These are phyloP conservation scores for Brassica incana DNA, from an alignment of 345 rosid species.

Conservation along the genomic window DNA sequence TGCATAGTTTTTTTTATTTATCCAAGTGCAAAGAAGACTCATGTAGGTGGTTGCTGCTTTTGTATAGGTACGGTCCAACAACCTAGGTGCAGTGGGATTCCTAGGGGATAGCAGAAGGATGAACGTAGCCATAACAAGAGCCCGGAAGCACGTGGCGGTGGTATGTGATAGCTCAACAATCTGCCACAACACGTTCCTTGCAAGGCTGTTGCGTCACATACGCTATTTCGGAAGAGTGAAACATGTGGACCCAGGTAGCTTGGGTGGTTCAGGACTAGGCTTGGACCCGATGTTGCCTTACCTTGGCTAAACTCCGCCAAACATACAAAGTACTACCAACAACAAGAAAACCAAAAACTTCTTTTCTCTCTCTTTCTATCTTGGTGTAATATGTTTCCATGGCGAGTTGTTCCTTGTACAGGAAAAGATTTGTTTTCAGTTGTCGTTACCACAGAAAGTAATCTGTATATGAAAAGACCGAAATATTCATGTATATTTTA, in stretches of 20 bases:
- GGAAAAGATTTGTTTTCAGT: constrained; percentile 16
- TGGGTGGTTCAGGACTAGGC: constrained; percentile 84
- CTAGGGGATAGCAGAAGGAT: constrained; percentile 87
- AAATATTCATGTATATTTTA: constrained; percentile 21
- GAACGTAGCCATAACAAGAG: constrained; percentile 94
- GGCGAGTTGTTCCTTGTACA: constrained; percentile 35
- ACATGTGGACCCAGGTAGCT: constrained; percentile 78
- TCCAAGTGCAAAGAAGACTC: not conserved
- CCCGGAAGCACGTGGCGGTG: constrained; percentile 77
- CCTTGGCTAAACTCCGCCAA: constrained; percentile 42
- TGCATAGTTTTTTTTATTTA: not conserved
- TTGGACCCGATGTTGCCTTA: constrained; percentile 92
- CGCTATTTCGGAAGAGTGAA: constrained; percentile 87
- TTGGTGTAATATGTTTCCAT: constrained; percentile 25
- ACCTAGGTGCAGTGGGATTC: constrained; percentile 87
- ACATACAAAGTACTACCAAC: constrained; percentile 1
- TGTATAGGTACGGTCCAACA: constrained; percentile 78
- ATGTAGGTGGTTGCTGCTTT: not conserved
- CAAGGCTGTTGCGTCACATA: constrained; percentile 83
- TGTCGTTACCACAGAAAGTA: constrained; percentile 30
- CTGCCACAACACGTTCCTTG: constrained; percentile 90
- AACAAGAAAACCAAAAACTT: not conserved
- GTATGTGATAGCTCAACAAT: constrained; percentile 96
- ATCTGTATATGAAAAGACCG: constrained; percentile 30
- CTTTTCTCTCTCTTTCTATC: not conserved